Evolutionary conservation across 2,329 filamentous ascomycete species (phyloP).

Genomic region (Boeremia lycopersici): DNA sequence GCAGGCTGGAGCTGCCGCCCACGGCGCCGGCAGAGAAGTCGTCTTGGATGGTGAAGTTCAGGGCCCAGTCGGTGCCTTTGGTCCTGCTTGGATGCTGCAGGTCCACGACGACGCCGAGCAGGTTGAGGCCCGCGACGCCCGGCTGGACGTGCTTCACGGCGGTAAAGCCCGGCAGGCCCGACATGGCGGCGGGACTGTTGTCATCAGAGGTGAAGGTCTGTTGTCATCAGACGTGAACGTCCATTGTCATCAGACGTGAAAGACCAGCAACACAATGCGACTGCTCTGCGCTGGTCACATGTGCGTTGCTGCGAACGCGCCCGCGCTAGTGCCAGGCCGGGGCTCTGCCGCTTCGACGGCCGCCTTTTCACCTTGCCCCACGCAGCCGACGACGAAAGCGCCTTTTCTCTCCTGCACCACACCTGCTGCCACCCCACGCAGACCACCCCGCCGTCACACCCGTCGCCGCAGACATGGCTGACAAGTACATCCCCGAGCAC

Average conservation of each 20-base stretch:
- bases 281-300: no score
- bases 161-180: slow-evolving; percentile 47
- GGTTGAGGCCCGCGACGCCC: slow-evolving; percentile 51
- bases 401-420: slow-evolving; percentile 31
- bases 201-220: not conserved
- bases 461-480: slow-evolving; percentile 74
- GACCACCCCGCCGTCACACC: slow-evolving; percentile 21
- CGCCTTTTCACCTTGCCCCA: slow-evolving; percentile 46
- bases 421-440: slow-evolving; percentile 18
- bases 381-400: slow-evolving; percentile 33
- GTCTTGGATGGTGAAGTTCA: slow-evolving; percentile 50
- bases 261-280: no score
- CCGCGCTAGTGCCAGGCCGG: slow-evolving; percentile 20
- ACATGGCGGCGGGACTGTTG: slow-evolving; percentile 3
- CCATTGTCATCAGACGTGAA: no score
- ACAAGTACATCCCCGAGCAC: slow-evolving; percentile 99
- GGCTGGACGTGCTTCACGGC: slow-evolving; percentile 51
- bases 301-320: slow-evolving; percentile 20
- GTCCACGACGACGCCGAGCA: slow-evolving; percentile 76
- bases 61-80: slow-evolving; percentile 56
- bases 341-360: slow-evolving; percentile 39
- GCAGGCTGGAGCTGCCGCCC: slow-evolving; percentile 24
- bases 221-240: no score
- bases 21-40: slow-evolving; percentile 27
- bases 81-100: slow-evolving; percentile 60